A percentile compares a stretch with the other conserved stretches of the same genome.
phyloP scores from a whole-genome alignment of 1,139 yeast genomes.

The Saccharomyces hybrid region DNA sequence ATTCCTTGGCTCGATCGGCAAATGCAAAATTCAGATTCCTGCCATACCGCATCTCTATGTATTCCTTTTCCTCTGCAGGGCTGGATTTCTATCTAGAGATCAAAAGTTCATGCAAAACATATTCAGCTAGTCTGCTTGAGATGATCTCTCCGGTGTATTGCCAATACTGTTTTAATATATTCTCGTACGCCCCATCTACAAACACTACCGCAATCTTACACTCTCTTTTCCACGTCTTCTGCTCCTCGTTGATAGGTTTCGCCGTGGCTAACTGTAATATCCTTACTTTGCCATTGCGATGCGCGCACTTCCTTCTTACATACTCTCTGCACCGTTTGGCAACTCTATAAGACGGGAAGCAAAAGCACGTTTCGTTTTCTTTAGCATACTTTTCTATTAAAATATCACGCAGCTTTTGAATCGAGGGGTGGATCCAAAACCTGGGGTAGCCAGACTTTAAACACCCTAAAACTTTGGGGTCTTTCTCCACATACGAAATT shows the following conservation, averaged over 20 bases:
- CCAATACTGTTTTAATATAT: constrained; percentile 82
- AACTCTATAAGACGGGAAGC: constrained; percentile 71
- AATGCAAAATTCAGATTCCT: constrained; percentile 74
- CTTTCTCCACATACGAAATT: constrained; percentile 87
- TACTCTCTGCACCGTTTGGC: constrained; percentile 85
- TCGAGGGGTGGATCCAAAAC: constrained; percentile 68
- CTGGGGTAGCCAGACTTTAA: constrained; percentile 89
- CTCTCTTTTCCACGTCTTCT: constrained; percentile 50
- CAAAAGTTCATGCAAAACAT: constrained; percentile 56
- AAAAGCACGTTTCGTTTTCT: constrained; percentile 49
- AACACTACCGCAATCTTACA: constrained; percentile 71
- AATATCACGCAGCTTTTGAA: constrained; percentile 49
- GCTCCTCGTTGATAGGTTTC: constrained; percentile 52
- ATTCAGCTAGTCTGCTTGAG: constrained; percentile 86
- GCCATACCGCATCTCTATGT: constrained; percentile 84
- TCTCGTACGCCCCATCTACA: constrained; percentile 42
- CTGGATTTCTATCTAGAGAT: no score
- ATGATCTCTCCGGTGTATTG: constrained; percentile 95
- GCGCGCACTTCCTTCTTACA: constrained; percentile 54
- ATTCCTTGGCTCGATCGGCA: constrained; percentile 65
- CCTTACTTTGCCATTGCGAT: constrained; percentile 48
- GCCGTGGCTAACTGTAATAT: constrained; percentile 75
- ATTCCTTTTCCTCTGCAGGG: constrained; percentile 49
- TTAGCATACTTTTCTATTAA: constrained; percentile 60
- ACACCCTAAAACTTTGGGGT: constrained; percentile 66